phyloP scores from a whole-genome alignment of 2,329 filamentous ascomycete species.

The Coniochaeta hoffmannii region DNA sequence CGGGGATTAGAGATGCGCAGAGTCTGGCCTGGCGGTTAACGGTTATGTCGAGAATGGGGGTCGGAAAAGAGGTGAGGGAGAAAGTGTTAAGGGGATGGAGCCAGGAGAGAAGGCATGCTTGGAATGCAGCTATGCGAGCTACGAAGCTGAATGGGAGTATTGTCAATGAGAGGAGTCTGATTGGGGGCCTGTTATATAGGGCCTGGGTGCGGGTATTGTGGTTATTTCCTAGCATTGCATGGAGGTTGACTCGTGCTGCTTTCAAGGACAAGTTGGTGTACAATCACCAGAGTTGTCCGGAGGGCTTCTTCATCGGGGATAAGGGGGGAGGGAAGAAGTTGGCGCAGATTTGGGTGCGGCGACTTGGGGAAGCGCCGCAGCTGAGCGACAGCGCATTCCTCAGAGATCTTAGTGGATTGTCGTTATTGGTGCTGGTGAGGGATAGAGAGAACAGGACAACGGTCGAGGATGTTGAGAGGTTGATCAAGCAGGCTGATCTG shows the following conservation, averaged over 20 bases:
- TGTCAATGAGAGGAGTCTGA: slow-evolving; percentile 2
- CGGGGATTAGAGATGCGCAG: slow-evolving; percentile 25
- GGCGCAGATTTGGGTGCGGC: slow-evolving; percentile 3
- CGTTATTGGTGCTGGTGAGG: slow-evolving; percentile 1
- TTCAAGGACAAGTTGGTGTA: slow-evolving; percentile 5
- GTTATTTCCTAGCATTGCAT: not conserved
- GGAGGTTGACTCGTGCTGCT: not conserved
- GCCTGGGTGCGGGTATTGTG: slow-evolving; percentile 1
- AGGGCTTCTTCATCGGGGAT: slow-evolving; percentile 3
- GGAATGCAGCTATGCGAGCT: slow-evolving; percentile 1
- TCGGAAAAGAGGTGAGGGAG: not conserved
- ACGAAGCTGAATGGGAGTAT: slow-evolving; percentile 7
- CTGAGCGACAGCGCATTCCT: slow-evolving; percentile 2
- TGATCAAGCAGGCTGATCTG: slow-evolving; percentile 3
- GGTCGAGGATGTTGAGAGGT: not conserved
- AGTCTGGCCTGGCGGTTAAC: slow-evolving; percentile 25
- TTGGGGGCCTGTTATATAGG: slow-evolving; percentile 2
- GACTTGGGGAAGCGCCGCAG: not conserved
- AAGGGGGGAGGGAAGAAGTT: slow-evolving; percentile 1
- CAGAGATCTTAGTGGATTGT: not conserved
- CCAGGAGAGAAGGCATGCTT: slow-evolving; percentile 4
- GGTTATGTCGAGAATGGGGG: not conserved
- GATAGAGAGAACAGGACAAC: too few relatives aligned
- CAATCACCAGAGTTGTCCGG: slow-evolving; percentile 2
- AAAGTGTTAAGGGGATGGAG: slow-evolving; percentile 3